Evolutionary conservation across 768 basidiomycete species (phyloP).

Genomic region (Amanita pallidorosea): DNA sequence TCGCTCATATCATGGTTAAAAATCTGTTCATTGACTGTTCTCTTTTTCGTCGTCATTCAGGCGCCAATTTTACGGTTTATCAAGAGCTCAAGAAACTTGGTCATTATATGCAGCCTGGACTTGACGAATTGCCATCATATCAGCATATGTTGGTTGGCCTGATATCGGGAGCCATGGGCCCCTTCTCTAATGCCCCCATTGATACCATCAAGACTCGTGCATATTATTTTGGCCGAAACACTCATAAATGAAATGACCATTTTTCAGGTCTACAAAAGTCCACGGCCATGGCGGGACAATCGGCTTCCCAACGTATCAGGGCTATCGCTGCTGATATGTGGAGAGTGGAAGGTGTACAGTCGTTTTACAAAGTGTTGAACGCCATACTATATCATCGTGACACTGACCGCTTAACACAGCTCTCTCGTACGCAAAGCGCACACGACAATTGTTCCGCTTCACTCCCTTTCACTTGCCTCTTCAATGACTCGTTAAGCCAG

Average conservation of each 20-base stretch:
- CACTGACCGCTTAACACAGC: too few species aligned
- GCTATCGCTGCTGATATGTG: conserved; percentile 87
- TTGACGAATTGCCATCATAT: conserved; percentile 77
- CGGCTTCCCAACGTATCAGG: conserved; percentile 69
- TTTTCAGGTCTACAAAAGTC: conserved; percentile 75
- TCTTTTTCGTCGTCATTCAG: conserved; percentile 17
- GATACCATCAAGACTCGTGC: conserved; percentile 92
- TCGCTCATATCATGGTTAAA: not conserved
- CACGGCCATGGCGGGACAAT: conserved; percentile 58
- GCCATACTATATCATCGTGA: too few species aligned
- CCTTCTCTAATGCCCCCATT: conserved; percentile 95
- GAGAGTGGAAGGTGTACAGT: conserved; percentile 73
- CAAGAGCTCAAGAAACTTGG: conserved; percentile 90
- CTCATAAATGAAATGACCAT: not conserved
- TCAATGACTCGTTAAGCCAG: too few species aligned
- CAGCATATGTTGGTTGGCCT: conserved; percentile 95
- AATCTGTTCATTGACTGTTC: too few species aligned
- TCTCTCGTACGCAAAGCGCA: too few species aligned
- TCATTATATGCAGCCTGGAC: conserved; percentile 66
- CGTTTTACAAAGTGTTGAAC: conserved; percentile 99
- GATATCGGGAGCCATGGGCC: conserved; percentile 96
- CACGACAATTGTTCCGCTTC: too few species aligned
- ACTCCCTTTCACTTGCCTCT: too few species aligned
- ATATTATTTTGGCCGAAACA: conserved; percentile 14
- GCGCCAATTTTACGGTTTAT: conserved; percentile 97